A percentile compares a stretch with the other conserved stretches of the same genome.
Conservation (phyloP, 192 early-diverging fungal species). For the Entomortierella beljakovae region DNA sequence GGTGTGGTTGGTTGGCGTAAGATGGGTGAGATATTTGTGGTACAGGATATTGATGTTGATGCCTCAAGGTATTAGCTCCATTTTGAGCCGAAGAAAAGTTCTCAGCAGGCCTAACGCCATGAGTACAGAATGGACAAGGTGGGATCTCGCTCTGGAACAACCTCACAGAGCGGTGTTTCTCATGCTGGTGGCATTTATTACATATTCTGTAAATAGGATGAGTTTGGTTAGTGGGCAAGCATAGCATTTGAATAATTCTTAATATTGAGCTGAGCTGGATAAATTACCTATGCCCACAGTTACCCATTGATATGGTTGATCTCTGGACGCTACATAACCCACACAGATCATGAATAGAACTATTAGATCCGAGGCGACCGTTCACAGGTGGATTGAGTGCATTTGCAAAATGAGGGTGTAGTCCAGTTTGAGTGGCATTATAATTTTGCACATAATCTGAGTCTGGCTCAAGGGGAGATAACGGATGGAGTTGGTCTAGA, state of each 20-base stretch:
- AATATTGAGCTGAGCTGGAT: neutral
- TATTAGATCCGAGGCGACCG: neutral
- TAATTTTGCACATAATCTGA: neutral
- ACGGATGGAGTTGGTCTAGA: neutral
- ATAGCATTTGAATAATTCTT: neutral
- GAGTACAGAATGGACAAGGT: conserved; percentile 26
- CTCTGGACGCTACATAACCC: conserved; percentile 31
- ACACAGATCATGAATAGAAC: conserved; percentile 3
- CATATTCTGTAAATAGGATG: conserved; percentile 17
- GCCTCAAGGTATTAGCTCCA: conserved; percentile 2
- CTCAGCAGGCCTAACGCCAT: conserved; percentile 7
- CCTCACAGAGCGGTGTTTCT: conserved; percentile 27
- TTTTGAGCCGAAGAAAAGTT: neutral
- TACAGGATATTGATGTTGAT: conserved; percentile 5
- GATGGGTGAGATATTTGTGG: conserved; percentile 4
- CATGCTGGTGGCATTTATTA: conserved; percentile 36
- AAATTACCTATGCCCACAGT: conserved; percentile 44
- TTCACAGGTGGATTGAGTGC: neutral
- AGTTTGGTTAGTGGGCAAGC: neutral
- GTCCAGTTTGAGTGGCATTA: neutral
- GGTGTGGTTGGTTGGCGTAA: conserved; percentile 11
- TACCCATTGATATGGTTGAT: conserved; percentile 11
- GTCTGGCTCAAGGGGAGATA: neutral
- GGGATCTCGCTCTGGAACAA: conserved; percentile 26
- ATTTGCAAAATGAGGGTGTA: conserved; percentile 13